These are phyloP conservation scores for Zygosaccharomyces gambellarensis DNA, from an alignment of 805 yeast species.

Conservation along the genomic window DNA sequence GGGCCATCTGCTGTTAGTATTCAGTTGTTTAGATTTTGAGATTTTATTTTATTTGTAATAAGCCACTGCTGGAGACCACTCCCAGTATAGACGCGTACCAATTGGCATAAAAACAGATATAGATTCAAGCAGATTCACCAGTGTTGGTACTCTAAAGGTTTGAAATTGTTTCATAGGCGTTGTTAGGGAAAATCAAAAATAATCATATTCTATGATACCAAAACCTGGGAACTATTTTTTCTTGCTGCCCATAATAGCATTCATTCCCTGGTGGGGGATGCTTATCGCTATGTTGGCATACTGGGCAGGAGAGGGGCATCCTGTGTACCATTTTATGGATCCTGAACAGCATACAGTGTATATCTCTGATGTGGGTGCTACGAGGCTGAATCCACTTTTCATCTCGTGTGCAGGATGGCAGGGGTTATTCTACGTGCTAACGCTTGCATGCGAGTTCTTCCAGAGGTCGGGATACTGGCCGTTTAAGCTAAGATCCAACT, in stretches of 20 bases:
- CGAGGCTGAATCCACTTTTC: slow-evolving; percentile 78
- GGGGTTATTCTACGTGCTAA: slow-evolving; percentile 64
- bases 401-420: slow-evolving; percentile 74
- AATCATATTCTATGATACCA: slow-evolving; percentile 5
- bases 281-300: slow-evolving; percentile 67
- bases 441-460: slow-evolving; percentile 57
- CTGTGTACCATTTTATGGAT: slow-evolving; percentile 55
- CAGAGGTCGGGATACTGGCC: slow-evolving; percentile 52
- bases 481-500: slow-evolving; percentile 11
- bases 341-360: slow-evolving; percentile 51
- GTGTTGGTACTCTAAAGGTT: too few relatives aligned
- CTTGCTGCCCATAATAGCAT: slow-evolving; percentile 60
- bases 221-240: slow-evolving; percentile 43
- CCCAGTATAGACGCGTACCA: not conserved
- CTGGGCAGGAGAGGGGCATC: slow-evolving; percentile 81
- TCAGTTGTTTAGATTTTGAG: not conserved
- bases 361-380: slow-evolving; percentile 84
- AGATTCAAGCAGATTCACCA: not conserved
- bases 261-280: slow-evolving; percentile 87
- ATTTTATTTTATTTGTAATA: not conserved
- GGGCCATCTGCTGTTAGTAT: not conserved
- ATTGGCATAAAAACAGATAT: too few relatives aligned
- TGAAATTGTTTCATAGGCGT: too few relatives aligned
- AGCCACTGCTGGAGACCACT: not conserved
- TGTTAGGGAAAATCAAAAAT: not conserved